A percentile compares a stretch with the other conserved stretches of the same genome.
These are phyloP conservation scores for Fusarium duplospermum DNA, from an alignment of 2,329 filamentous ascomycete genomes.

Conservation along the genomic window DNA sequence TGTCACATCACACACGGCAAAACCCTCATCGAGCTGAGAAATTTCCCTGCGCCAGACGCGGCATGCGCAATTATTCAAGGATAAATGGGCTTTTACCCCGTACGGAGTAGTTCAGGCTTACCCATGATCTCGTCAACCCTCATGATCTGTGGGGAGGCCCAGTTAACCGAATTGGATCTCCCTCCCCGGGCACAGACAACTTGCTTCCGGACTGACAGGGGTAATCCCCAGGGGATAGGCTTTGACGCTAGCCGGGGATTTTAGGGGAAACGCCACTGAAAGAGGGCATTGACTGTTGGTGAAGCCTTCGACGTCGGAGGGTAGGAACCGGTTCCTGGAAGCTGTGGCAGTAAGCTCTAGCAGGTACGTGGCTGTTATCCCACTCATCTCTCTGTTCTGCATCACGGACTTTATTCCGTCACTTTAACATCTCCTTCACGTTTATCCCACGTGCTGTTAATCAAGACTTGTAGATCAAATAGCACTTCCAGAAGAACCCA, in stretches of 20 bases:
- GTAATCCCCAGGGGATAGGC: not conserved
- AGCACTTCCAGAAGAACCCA: not conserved
- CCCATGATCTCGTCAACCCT: not conserved
- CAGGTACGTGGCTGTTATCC: not conserved
- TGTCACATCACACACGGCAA: not conserved
- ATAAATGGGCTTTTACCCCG: not conserved
- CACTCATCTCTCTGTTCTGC: not conserved
- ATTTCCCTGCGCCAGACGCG: not conserved
- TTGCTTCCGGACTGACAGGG: not conserved
- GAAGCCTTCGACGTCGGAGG: not conserved
- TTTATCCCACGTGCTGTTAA: not conserved
- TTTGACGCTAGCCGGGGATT: not conserved
- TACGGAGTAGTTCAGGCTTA: not conserved
- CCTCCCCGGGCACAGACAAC: not conserved
- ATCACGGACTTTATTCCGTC: not conserved
- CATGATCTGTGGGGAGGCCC: constrained; percentile 7
- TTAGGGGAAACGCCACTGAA: not conserved
- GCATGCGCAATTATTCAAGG: not conserved
- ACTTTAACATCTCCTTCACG: not conserved
- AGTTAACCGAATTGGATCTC: not conserved
- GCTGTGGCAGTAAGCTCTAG: not conserved
- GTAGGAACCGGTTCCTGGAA: not conserved
- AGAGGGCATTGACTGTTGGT: not conserved
- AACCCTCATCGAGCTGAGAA: not conserved
- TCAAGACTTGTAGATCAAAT: not conserved